These are phyloP conservation scores for Metschnikowia reukaufii DNA, from an alignment of 805 yeast genomes.

Conservation along the genomic window DNA sequence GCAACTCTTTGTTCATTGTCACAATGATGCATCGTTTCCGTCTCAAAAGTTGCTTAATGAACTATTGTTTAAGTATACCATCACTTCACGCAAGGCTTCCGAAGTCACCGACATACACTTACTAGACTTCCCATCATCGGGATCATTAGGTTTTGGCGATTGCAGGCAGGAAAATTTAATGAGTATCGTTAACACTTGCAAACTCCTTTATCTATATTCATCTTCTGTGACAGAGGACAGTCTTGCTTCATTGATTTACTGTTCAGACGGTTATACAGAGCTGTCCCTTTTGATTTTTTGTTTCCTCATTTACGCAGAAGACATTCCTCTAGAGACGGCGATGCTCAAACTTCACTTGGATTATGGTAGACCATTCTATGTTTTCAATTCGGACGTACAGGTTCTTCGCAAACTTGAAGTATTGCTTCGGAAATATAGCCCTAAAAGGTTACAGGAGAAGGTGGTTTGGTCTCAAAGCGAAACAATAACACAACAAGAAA, in stretches of 20 bases:
- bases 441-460: conserved; percentile 27
- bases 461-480: conserved; percentile 36
- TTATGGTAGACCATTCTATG: conserved; percentile 77
- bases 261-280: conserved; percentile 92
- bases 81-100: conserved; percentile 24
- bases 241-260: conserved; percentile 59
- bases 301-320: conserved; percentile 68
- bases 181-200: conserved; percentile 67
- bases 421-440: conserved; percentile 60
- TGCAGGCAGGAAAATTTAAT: conserved; percentile 59
- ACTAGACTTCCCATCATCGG: conserved; percentile 80
- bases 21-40: conserved; percentile 59
- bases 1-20: conserved; percentile 57
- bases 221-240: conserved; percentile 30
- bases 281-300: conserved; percentile 74
- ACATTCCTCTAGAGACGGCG: conserved; percentile 62
- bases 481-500: conserved; percentile 27
- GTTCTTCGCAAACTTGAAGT: conserved; percentile 65
- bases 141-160: conserved; percentile 76
- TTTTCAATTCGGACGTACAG: conserved; percentile 73
- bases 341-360: conserved; percentile 59
- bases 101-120: conserved; percentile 24
- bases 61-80: conserved; percentile 33
- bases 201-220: conserved; percentile 51
- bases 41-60: conserved; percentile 36